These are phyloP conservation scores for Tylopilus sp. DNA, from an alignment of 1,284 basidiomycete genomes.

Conservation along the genomic window DNA sequence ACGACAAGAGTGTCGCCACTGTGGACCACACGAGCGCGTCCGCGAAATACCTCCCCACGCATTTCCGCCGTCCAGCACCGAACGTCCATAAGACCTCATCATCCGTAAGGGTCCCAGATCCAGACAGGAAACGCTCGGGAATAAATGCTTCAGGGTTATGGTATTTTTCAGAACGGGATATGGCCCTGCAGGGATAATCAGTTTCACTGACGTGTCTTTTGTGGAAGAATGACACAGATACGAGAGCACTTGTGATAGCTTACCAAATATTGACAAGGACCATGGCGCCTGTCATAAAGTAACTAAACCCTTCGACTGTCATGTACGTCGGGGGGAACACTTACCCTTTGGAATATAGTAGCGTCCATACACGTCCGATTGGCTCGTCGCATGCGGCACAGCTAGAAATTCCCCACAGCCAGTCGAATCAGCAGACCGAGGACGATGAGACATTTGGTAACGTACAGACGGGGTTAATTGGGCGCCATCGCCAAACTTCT, in stretches of 20 bases:
- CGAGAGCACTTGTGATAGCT: neutral
- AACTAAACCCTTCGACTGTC: neutral
- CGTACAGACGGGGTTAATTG: constrained; percentile 3
- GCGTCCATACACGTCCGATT: constrained; percentile 8
- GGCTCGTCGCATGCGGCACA: constrained; percentile 9
- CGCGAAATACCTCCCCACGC: constrained; percentile 11
- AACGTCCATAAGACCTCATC: constrained; percentile 56
- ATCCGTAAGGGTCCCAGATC: constrained; percentile 32
- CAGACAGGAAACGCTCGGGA: constrained; percentile 58
- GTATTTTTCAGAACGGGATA: constrained; percentile 58
- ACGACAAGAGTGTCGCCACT: constrained; percentile 18
- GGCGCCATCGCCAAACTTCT: constrained; percentile 21
- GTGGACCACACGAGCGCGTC: constrained; percentile 20
- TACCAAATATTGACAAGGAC: constrained; percentile 12
- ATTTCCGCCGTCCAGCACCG: constrained; percentile 55
- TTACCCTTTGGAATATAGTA: constrained; percentile 12
- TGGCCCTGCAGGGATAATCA: constrained; percentile 44
- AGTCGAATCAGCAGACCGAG: neutral
- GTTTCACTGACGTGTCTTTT: neutral
- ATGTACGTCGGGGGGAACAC: neutral
- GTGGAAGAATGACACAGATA: neutral
- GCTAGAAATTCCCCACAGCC: neutral
- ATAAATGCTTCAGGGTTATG: constrained; percentile 55
- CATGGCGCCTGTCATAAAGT: constrained; percentile 1
- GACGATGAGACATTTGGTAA: neutral